Percentiles rank a stretch among this genome's conserved stretches.
Conservation (phyloP, 2,329 filamentous ascomycete genomes). For the Pseudocercospora fuligena region DNA sequence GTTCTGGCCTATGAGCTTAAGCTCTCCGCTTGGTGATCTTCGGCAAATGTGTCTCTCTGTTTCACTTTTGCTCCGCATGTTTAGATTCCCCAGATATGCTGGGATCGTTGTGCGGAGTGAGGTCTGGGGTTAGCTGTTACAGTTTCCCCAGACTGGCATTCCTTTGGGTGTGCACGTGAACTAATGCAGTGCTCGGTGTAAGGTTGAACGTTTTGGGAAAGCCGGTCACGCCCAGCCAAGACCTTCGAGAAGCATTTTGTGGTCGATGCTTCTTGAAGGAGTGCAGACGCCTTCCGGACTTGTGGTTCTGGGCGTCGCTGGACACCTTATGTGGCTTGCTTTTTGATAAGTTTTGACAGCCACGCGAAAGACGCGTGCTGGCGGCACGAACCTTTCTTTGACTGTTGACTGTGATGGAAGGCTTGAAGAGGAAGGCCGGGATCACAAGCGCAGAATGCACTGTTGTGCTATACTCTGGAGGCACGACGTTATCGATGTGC, state of each 20-base stretch:
- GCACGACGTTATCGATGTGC: neutral
- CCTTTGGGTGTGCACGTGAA: neutral
- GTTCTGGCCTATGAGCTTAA: neutral
- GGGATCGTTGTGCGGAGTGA: conserved; percentile 9
- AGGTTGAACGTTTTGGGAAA: neutral
- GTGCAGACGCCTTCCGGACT: neutral
- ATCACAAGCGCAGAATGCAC: neutral
- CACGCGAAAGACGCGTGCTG: neutral
- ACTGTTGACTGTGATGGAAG: neutral
- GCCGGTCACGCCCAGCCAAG: neutral
- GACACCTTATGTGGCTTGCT: no score
- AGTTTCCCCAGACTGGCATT: conserved; percentile 3
- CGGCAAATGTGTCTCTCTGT: conserved; percentile 1
- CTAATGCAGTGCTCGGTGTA: neutral
- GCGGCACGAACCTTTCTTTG: conserved; percentile 1
- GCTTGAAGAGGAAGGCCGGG: neutral
- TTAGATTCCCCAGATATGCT: conserved; percentile 5
- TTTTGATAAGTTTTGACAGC: neutral
- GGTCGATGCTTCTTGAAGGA: neutral
- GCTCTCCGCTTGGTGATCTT: neutral
- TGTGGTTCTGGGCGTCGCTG: neutral
- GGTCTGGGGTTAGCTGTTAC: neutral
- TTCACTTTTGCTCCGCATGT: conserved; percentile 1
- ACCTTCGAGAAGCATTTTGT: neutral
- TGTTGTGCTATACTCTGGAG: neutral